These are phyloP conservation scores for Tagetes erecta DNA, from an alignment of 129 eudicot species.

Conservation along the genomic window DNA sequence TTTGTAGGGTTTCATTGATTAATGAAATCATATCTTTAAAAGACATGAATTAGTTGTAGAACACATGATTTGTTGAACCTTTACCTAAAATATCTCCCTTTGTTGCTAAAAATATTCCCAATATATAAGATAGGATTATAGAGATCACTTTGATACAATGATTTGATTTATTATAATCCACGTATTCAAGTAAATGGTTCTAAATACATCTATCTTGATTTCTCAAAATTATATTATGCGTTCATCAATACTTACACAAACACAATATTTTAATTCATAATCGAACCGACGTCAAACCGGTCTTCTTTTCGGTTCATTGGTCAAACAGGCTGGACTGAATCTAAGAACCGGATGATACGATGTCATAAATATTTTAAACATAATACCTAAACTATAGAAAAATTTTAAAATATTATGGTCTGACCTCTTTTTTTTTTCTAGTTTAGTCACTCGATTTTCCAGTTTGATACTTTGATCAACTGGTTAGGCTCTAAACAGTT, in stretches of 20 bases:
- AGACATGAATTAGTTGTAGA: neutral
- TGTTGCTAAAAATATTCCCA: neutral
- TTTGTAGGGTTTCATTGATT: neutral
- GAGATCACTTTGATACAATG: neutral
- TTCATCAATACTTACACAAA: neutral
- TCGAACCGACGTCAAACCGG: no score
- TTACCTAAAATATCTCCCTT: neutral
- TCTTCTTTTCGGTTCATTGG: no score
- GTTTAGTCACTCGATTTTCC: no score
- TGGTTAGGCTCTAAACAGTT: no score
- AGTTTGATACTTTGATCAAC: no score
- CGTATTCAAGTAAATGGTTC: neutral
- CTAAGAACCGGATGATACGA: no score
- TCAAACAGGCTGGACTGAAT: no score
- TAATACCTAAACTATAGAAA: no score
- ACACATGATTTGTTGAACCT: constrained; percentile 16
- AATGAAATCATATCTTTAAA: neutral
- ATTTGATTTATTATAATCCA: neutral
- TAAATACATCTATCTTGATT: neutral
- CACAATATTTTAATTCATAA: no score
- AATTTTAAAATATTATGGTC: no score
- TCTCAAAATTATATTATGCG: neutral
- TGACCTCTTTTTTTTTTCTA: no score
- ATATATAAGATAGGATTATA: neutral
- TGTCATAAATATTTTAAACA: no score